A percentile compares a stretch with the other conserved stretches of the same genome.
Evolutionary conservation across 2,329 filamentous ascomycete species (phyloP).

Genomic region (Ilyonectria sp.): DNA sequence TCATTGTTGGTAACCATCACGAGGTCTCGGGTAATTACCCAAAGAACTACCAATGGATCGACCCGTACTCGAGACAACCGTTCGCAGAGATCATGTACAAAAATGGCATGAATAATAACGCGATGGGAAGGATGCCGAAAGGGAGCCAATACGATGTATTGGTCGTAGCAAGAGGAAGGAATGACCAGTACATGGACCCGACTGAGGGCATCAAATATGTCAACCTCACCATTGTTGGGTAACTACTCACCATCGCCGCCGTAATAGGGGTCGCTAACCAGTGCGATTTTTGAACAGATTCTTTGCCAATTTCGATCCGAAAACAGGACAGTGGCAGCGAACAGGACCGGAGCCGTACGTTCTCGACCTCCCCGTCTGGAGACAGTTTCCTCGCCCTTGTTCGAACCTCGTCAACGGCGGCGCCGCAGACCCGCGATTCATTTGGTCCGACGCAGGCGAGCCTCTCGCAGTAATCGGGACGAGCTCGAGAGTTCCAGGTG

Average conservation of each 20-base stretch:
- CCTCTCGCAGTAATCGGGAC: constrained; percentile 31
- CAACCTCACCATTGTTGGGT: constrained; percentile 32
- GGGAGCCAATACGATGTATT: constrained; percentile 31
- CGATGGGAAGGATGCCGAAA: constrained; percentile 31
- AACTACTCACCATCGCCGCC: not conserved
- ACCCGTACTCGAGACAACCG: constrained; percentile 17
- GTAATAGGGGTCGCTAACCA: not conserved
- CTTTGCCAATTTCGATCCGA: constrained; percentile 28
- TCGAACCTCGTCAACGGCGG: constrained; percentile 29
- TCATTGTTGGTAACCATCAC: constrained; percentile 29
- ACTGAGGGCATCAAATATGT: constrained; percentile 18
- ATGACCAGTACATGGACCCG: constrained; percentile 16
- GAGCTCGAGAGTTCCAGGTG: constrained; percentile 19
- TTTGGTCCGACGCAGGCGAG: constrained; percentile 34
- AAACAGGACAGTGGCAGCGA: constrained; percentile 16
- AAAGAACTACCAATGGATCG: constrained; percentile 28
- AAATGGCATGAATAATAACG: constrained; percentile 32
- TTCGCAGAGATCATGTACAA: constrained; percentile 19
- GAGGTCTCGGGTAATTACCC: constrained; percentile 16
- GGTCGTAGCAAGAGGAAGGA: constrained; percentile 24
- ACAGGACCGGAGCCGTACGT: constrained; percentile 31
- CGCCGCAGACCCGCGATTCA: constrained; percentile 26
- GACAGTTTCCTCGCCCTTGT: constrained; percentile 32
- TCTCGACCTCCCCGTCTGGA: constrained; percentile 31
- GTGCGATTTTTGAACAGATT: not conserved